Evolutionary conservation across 805 yeast genomes (phyloP).

Genomic region (Candida montana): DNA sequence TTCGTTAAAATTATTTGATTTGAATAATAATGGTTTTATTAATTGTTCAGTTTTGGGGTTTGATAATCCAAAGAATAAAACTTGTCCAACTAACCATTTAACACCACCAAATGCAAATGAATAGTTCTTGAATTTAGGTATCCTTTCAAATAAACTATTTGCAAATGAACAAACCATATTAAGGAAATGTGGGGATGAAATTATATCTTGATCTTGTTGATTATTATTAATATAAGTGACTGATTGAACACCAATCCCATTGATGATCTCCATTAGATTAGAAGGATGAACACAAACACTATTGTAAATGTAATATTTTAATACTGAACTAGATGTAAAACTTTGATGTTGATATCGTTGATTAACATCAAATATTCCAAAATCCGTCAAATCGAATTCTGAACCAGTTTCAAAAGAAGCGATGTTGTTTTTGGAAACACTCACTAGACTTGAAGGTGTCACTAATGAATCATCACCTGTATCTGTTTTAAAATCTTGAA

Average conservation of each 20-base stretch:
- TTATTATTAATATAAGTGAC: conserved; percentile 9
- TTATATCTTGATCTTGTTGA: conserved; percentile 6
- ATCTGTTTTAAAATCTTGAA: background rate
- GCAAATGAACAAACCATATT: conserved; percentile 15
- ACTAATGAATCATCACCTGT: background rate
- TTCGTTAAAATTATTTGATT: conserved; percentile 7
- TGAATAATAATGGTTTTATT: conserved; percentile 11
- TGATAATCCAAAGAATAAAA: conserved; percentile 8
- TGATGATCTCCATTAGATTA: conserved; percentile 8
- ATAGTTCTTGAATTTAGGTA: conserved; percentile 11
- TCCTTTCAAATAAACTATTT: conserved; percentile 10
- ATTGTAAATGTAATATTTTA: conserved; percentile 10
- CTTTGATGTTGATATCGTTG: conserved; percentile 1
- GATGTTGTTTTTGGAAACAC: background rate
- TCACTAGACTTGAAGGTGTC: background rate
- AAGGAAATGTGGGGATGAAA: conserved; percentile 10
- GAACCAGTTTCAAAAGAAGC: conserved; percentile 2
- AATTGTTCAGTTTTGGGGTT: conserved; percentile 9
- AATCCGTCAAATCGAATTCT: conserved; percentile 6
- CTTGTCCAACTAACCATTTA: conserved; percentile 14
- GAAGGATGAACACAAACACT: conserved; percentile 9
- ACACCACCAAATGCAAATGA: conserved; percentile 15
- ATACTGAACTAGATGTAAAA: conserved; percentile 3
- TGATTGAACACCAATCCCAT: conserved; percentile 10
- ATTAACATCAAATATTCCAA: conserved; percentile 3